Conservation (phyloP, 768 basidiomycete genomes). For the Mycena galopus region DNA sequence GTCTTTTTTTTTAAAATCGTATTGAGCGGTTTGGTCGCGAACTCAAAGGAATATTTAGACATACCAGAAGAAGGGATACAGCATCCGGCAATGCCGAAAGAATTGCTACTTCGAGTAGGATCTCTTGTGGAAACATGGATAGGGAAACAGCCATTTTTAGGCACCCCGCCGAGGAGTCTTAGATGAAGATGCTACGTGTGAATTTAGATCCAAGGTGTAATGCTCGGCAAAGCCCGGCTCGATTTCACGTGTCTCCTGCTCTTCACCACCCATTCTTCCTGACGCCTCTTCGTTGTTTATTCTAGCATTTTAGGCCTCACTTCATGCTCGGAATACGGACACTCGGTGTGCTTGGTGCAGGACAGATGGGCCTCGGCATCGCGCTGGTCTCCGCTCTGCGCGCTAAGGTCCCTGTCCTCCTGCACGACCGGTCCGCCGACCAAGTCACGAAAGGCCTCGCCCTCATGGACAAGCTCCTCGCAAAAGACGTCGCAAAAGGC, state of each 20-base stretch:
- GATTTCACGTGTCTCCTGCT: not conserved
- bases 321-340: slow-evolving; percentile 82
- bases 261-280: not conserved
- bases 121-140: slow-evolving; percentile 22
- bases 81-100: slow-evolving; percentile 15
- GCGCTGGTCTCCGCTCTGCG: slow-evolving; percentile 88
- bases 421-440: slow-evolving; percentile 84
- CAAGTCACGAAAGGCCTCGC: slow-evolving; percentile 82
- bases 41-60: not conserved
- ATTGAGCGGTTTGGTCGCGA: not conserved
- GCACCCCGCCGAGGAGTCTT: no score
- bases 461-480: slow-evolving; percentile 84
- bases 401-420: slow-evolving; percentile 86
- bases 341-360: slow-evolving; percentile 85
- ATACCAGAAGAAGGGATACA: slow-evolving; percentile 16
- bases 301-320: no score
- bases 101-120: slow-evolving; percentile 1
- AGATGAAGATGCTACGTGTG: no score
- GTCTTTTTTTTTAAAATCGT: slow-evolving; percentile 10
- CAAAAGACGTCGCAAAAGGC: slow-evolving; percentile 92
- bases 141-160: no score
- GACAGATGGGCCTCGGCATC: slow-evolving; percentile 94
- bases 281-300: no score
- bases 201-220: not conserved
- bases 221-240: not conserved